Evolutionary conservation across 352 stramenopile genomes (phyloP).

Genomic region (Phytophthora uliginosa): DNA sequence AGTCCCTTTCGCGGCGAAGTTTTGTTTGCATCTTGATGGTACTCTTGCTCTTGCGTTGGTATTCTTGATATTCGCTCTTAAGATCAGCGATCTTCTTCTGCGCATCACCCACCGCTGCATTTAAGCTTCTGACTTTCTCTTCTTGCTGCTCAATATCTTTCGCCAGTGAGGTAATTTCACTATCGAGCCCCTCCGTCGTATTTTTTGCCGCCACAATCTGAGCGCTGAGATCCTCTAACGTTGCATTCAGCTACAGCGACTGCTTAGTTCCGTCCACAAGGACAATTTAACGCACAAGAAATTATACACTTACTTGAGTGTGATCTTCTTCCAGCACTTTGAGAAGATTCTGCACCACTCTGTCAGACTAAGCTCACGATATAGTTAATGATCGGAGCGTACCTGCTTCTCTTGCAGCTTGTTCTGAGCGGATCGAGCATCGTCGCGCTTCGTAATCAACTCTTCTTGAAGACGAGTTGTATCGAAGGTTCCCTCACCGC

Average conservation of each 20-base stretch:
- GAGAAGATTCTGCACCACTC: constrained; percentile 27
- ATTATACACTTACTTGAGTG: constrained; percentile 31
- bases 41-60: constrained; percentile 30
- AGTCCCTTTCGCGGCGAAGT: constrained; percentile 30
- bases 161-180: constrained; percentile 25
- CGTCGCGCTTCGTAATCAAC: constrained; percentile 22
- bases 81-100: constrained; percentile 26
- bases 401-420: constrained; percentile 45
- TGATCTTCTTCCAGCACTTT: constrained; percentile 36
- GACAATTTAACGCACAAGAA: neutral
- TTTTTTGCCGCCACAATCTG: constrained; percentile 26
- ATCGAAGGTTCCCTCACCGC: constrained; percentile 13
- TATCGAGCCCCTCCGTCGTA: constrained; percentile 17
- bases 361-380: constrained; percentile 10
- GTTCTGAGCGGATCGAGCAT: constrained; percentile 21
- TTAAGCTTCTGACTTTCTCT: constrained; percentile 15
- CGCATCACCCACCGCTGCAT: constrained; percentile 11
- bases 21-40: constrained; percentile 30
- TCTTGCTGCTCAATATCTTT: constrained; percentile 39
- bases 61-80: constrained; percentile 22
- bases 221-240: constrained; percentile 24
- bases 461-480: constrained; percentile 29
- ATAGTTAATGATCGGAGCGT: neutral
- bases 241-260: constrained; percentile 25
- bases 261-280: constrained; percentile 10